Evolutionary conservation across 169 alveolate species (phyloP), one percentile per base, ranked within the genome.

Genomic region (Plasmodium knowlesi): DNA sequence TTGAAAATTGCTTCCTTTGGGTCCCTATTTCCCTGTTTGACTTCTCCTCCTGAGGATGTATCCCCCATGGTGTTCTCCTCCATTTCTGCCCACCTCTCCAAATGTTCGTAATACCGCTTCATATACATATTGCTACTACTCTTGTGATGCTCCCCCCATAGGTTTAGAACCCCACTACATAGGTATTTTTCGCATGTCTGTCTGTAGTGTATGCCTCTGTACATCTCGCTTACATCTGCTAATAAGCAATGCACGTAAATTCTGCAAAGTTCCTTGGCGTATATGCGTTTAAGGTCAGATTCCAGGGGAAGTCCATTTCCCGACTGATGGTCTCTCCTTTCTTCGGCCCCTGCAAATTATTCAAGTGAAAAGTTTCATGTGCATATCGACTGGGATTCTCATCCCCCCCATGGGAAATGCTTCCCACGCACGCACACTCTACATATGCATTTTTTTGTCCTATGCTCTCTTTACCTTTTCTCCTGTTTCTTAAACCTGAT

Each of bases 201-300:
- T 39, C 28, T 88, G 71, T 78, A 80, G 22, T 57, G 46, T 30
- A 88, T 88, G 30, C 71, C 46, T 12, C 41, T 78, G 71, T 57
- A 88, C 19, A 39, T 12, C 72, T 88, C 94, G 14, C 94, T 61
- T 34, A 88, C 82, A 76, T 88, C 94, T 14, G 82, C 54, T 88
- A 88, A 57, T 88, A 88, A 57, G 28, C 94, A 88, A 32, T 88
- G 94, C n/a, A 88, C 14, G 39, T 25, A 88, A 57, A 88, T 88
- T 72, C 94, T 50, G 22, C 89, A 39, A 78, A 88, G 50, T 34
- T 88, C 94, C 19, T 14, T 19, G 9, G 71, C 30, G 41, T 88
- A 88, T 43, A 88, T 50, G 14, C 28, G 67, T 12, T n/a, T 46
- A 3, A 84, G 30, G 14, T 84, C 82, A 34, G 25, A 61, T 61